Base-by-base conservation (phyloP, 495 filamentous ascomycete species). In the Penicillium egyptiacum region DNA sequence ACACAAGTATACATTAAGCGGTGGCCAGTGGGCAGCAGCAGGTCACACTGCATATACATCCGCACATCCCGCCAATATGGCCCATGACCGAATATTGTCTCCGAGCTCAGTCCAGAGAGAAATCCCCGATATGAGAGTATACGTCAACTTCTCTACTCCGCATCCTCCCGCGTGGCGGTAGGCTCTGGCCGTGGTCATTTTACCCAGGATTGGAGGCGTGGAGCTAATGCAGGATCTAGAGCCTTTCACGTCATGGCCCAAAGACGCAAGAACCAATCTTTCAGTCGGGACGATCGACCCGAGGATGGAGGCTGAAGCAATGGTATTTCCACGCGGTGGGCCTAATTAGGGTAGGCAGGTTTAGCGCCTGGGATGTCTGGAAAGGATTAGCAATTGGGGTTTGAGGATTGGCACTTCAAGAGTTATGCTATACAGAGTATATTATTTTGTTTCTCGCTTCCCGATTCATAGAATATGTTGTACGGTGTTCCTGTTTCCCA, bases 281-380 rank as follows among this genome's bases (percentile, higher is more conserved):
- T 46, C 6, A 46, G 14, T 46, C 44, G 25, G 43, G 44, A 47
- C 20, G 22, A 19, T 19, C 46, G 22, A 5, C 45, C 47, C 48
- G n/a, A 47, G n/a, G 30, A 47, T 31, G 26, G 45, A 48, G 45
- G 45, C 45, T 48, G 45, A 48, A 48, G 22, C 41, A 11, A 43
- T 43, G 5, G 4, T 47, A 47, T 47, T 47, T 17, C 44, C 44
- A 47, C 44, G 26, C 44, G 16, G 20, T 25, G 42, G 25, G 14
- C 44, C 44, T 31, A 47, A 17, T 17, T 30, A 28, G 23, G 44
- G 44, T 47, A 4, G 20, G 28, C 30, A 10, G 3, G 41, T 16
- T 20, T 46, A 28, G 25, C 39, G 43, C 17, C 43, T 3, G 17
- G 41, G 41, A 43, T 20, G 19, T 17, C 43, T n/a, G 10, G 30